Percentiles rank a stretch among this genome's conserved stretches.
Conservation (phyloP, 345 rosid genomes). For the Isatis tinctoria region DNA sequence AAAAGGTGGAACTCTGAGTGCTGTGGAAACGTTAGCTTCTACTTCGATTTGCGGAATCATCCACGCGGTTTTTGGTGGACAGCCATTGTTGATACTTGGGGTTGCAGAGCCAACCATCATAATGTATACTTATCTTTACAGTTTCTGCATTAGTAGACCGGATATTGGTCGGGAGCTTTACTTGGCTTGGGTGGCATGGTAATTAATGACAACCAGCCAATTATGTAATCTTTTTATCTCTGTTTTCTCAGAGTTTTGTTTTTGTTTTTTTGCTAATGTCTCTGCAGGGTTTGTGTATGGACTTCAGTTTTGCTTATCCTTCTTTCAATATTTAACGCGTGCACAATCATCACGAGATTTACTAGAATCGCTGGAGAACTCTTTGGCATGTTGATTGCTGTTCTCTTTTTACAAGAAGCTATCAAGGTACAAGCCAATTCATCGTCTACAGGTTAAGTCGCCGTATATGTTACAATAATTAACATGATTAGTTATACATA, state of each 20-base stretch:
- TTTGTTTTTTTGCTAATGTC: background rate
- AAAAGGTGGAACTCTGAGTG: slow-evolving; percentile 63
- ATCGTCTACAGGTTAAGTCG: background rate
- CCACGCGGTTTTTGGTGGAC: slow-evolving; percentile 81
- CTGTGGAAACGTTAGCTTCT: slow-evolving; percentile 74
- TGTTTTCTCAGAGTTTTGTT: background rate
- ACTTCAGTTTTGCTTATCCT: slow-evolving; percentile 56
- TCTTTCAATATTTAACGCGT: slow-evolving; percentile 65
- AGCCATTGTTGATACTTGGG: slow-evolving; percentile 75
- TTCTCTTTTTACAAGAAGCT: slow-evolving; percentile 83
- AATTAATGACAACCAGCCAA: slow-evolving; percentile 19
- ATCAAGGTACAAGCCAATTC: slow-evolving; percentile 44
- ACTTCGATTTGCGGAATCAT: slow-evolving; percentile 79
- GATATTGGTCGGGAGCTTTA: slow-evolving; percentile 56
- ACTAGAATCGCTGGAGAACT: slow-evolving; percentile 77
- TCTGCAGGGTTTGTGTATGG: slow-evolving; percentile 71
- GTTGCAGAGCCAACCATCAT: slow-evolving; percentile 90
- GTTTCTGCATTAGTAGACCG: slow-evolving; percentile 51
- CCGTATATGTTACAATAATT: background rate
- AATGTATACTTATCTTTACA: slow-evolving; percentile 80
- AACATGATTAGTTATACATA: background rate
- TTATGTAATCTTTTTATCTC: background rate
- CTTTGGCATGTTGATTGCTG: slow-evolving; percentile 75
- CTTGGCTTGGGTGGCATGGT: slow-evolving; percentile 87
- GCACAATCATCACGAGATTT: slow-evolving; percentile 54